Evolutionary conservation across 2,329 filamentous ascomycete genomes (phyloP).

Genomic region (Chaetomiaceae sp.): DNA sequence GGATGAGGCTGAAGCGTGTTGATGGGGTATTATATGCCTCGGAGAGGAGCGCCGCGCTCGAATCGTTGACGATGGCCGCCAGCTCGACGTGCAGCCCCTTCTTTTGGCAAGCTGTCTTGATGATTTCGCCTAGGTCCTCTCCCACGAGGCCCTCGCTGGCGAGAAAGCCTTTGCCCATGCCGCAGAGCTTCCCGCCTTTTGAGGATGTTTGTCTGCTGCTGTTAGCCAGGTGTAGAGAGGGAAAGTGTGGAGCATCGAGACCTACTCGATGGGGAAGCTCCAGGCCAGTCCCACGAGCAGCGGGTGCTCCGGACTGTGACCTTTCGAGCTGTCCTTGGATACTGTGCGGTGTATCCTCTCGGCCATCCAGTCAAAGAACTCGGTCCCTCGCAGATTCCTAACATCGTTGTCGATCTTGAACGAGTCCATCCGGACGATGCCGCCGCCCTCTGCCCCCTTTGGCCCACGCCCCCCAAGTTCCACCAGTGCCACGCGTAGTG

Average conservation of each 20-base stretch:
- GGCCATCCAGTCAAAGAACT: constrained; percentile 67
- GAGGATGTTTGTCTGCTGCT: constrained; percentile 56
- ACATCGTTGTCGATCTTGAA: constrained; percentile 54
- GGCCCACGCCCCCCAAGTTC: constrained; percentile 48
- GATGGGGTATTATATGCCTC: constrained; percentile 56
- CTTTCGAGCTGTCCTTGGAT: constrained; percentile 38
- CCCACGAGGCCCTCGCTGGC: constrained; percentile 55
- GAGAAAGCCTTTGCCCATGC: constrained; percentile 64
- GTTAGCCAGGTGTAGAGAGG: constrained; percentile 6
- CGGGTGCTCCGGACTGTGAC: constrained; percentile 37
- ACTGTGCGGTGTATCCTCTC: constrained; percentile 55
- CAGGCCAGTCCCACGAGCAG: constrained; percentile 60
- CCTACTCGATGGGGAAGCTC: constrained; percentile 68
- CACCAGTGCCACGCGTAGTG: constrained; percentile 60
- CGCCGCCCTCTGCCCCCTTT: constrained; percentile 39
- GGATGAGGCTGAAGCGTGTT: constrained; percentile 60
- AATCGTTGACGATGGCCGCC: constrained; percentile 62
- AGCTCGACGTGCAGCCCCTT: constrained; percentile 52
- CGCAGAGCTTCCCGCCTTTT: constrained; percentile 53
- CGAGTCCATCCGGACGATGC: constrained; percentile 51
- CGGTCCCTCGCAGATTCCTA: constrained; percentile 53
- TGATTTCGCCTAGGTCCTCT: constrained; percentile 56
- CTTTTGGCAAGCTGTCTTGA: constrained; percentile 49
- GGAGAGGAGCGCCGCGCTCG: constrained; percentile 61
- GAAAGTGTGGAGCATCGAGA: constrained; percentile 16